phyloP scores from a whole-genome alignment of 768 basidiomycete genomes.

The Lentinula edodes region DNA sequence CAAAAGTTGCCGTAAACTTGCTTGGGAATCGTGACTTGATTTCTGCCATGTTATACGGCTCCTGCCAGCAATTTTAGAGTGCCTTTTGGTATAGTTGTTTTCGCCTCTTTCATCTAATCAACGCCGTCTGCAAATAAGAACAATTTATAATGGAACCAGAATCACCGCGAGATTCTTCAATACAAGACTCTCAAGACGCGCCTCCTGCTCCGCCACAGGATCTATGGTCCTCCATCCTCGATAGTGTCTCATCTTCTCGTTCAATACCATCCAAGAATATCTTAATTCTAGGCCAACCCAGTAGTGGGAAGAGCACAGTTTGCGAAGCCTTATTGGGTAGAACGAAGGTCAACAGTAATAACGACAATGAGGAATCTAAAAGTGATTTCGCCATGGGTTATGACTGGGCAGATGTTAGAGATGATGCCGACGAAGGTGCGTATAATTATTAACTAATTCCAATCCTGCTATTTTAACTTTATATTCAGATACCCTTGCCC shows the following conservation, averaged over 20 bases:
- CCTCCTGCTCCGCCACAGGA: conserved; percentile 54
- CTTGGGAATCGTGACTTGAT: too few relatives aligned
- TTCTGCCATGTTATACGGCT: too few relatives aligned
- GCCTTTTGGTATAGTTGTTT: too few relatives aligned
- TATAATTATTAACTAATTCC: conserved; percentile 8
- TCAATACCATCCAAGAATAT: conserved; percentile 85
- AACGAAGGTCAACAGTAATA: conserved; percentile 39
- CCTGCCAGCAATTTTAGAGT: too few relatives aligned
- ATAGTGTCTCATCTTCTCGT: conserved; percentile 77
- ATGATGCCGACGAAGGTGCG: conserved; percentile 92
- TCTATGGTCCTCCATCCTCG: conserved; percentile 90
- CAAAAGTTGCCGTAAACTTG: too few relatives aligned
- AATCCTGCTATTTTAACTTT: not conserved
- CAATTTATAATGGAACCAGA: not conserved
- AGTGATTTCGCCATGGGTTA: conserved; percentile 87
- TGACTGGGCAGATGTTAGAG: conserved; percentile 84
- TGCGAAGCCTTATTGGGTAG: conserved; percentile 70
- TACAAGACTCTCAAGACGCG: not conserved
- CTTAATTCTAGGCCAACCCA: conserved; percentile 75
- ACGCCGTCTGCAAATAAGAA: not conserved
- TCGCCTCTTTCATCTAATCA: not conserved
- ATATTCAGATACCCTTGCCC: conserved; percentile 72
- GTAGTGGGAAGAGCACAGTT: conserved; percentile 73
- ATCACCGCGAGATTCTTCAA: not conserved
- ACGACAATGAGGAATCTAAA: conserved; percentile 15